phyloP scores from a whole-genome alignment of 2,329 filamentous ascomycete species.

The Myriosclerotinia curreyana region DNA sequence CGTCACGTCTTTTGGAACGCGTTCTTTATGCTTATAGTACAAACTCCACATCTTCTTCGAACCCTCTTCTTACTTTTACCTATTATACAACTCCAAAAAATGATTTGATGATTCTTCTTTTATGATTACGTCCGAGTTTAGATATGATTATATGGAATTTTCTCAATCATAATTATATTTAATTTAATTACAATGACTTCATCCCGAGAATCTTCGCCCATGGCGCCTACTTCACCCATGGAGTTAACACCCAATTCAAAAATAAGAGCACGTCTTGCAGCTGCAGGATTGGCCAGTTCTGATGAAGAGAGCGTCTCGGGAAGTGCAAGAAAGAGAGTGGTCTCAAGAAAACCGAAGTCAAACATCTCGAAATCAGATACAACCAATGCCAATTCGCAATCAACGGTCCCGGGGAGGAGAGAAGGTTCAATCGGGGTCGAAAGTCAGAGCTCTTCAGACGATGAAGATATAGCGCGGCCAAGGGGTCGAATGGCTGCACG shows the following conservation, averaged over 20 bases:
- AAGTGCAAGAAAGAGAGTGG: constrained; percentile 30
- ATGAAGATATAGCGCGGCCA: constrained; percentile 53
- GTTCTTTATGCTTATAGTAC: constrained; percentile 11
- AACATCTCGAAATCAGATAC: constrained; percentile 22
- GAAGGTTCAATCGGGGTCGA: not conserved
- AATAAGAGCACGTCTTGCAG: constrained; percentile 52
- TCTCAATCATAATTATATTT: constrained; percentile 9
- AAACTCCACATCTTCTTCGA: not conserved
- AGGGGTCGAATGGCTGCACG: constrained; percentile 62
- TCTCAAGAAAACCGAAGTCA: constrained; percentile 23
- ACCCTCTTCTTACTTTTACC: not conserved
- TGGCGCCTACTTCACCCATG: constrained; percentile 43
- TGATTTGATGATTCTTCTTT: constrained; percentile 9
- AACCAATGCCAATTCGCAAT: constrained; percentile 7
- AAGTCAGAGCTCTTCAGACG: constrained; percentile 32
- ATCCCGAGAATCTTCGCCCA: constrained; percentile 47
- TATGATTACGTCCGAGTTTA: constrained; percentile 17
- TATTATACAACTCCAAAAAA: constrained; percentile 21
- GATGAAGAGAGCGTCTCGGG: constrained; percentile 38
- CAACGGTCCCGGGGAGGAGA: not conserved
- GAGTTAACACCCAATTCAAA: constrained; percentile 53
- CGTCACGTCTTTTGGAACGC: constrained; percentile 14
- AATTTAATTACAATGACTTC: constrained; percentile 47
- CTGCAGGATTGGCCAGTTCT: constrained; percentile 50
- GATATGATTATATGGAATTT: not conserved